Evolutionary conservation across 163 green algal species (phyloP).

Genomic region (Scenedesmus sp.): DNA sequence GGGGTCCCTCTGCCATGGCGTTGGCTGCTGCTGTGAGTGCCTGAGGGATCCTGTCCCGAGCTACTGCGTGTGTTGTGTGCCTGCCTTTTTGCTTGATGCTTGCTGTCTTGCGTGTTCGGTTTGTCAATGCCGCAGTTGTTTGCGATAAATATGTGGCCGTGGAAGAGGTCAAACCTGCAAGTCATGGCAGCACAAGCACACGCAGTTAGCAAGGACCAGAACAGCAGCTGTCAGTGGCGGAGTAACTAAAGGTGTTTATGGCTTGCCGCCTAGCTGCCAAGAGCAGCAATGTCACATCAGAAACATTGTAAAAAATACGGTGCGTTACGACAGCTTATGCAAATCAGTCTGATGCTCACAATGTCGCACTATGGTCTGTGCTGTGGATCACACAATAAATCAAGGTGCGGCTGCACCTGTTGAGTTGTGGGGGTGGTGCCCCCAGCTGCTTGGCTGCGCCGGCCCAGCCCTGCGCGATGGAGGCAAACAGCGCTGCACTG

Average conservation of each 20-base stretch:
- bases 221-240: not conserved
- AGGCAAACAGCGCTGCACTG: slow-evolving; percentile 18
- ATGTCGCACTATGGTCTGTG: too few species aligned
- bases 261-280: too few species aligned
- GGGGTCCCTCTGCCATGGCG: not conserved
- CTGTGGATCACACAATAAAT: too few species aligned
- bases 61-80: not conserved
- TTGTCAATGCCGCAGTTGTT: not conserved
- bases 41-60: too few species aligned
- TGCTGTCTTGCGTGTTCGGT: not conserved
- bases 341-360: too few species aligned
- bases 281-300: too few species aligned
- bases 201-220: not conserved
- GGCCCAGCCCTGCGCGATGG: slow-evolving; percentile 11
- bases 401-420: not conserved
- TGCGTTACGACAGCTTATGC: too few species aligned
- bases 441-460: not conserved
- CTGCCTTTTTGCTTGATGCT: not conserved
- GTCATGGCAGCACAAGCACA: not conserved
- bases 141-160: slow-evolving; percentile 49
- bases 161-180: slow-evolving; percentile 51
- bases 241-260: not conserved
- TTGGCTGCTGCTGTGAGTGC: not conserved
- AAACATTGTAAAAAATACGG: too few species aligned
- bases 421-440: slow-evolving; percentile 29